Percentiles rank a stretch among this genome's conserved stretches.
These are phyloP conservation scores for Populus pruinosa DNA, from an alignment of 345 rosid species.

Conservation along the genomic window DNA sequence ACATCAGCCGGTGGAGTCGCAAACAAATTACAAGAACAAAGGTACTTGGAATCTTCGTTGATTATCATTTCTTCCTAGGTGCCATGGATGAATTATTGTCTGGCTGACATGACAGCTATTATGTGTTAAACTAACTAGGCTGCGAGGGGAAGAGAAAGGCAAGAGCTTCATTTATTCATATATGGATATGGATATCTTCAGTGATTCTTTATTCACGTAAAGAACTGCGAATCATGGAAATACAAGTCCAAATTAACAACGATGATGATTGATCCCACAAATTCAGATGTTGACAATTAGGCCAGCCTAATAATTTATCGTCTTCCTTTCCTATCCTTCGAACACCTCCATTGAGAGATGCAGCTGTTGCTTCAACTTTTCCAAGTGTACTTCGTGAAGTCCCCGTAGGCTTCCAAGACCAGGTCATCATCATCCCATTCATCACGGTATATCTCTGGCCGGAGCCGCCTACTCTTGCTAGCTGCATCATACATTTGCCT, in stretches of 20 bases:
- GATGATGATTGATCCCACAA: too few relatives aligned
- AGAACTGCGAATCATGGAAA: not conserved
- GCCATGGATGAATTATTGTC: too few relatives aligned
- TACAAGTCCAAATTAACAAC: not conserved
- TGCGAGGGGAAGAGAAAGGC: not conserved
- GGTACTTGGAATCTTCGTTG: too few relatives aligned
- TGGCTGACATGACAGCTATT: too few relatives aligned
- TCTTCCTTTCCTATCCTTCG: not conserved
- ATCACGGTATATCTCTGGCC: constrained; percentile 15
- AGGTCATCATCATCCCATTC: constrained; percentile 12
- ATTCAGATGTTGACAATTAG: not conserved
- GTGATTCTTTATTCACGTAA: not conserved
- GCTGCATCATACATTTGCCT: not conserved
- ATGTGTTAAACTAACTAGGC: not conserved
- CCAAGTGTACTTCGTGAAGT: constrained; percentile 10
- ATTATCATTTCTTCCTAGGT: too few relatives aligned
- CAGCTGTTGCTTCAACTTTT: not conserved
- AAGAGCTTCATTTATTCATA: not conserved
- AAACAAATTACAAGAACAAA: too few relatives aligned
- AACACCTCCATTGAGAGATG: not conserved
- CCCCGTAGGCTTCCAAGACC: constrained; percentile 12
- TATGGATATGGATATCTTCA: too few relatives aligned
- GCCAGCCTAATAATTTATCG: not conserved
- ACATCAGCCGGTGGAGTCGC: too few relatives aligned
- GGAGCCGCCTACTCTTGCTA: not conserved